phyloP scores from a whole-genome alignment of 805 yeast genomes.

The Nakazawaea wyomingensis region DNA sequence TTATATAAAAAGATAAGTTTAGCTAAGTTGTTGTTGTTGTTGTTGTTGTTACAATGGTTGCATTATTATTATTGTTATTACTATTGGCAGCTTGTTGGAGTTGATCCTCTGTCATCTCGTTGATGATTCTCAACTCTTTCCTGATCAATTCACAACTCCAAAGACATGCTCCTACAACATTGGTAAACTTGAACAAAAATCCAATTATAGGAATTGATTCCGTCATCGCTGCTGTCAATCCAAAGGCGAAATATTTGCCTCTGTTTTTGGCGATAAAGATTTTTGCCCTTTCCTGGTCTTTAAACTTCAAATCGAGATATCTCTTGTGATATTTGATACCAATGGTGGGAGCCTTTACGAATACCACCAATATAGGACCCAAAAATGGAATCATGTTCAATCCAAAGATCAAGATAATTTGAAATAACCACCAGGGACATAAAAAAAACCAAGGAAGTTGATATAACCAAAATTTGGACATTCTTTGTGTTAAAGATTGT shows the following conservation, averaged over 20 bases:
- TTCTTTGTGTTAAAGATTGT: constrained; percentile 19
- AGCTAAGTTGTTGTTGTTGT: too few species aligned
- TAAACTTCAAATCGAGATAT: constrained; percentile 48
- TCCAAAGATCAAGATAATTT: constrained; percentile 29
- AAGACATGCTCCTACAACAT: constrained; percentile 56
- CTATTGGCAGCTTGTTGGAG: too few species aligned
- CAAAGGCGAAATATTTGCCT: constrained; percentile 32
- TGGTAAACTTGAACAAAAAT: constrained; percentile 51
- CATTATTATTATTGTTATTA: too few species aligned
- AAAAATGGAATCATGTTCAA: constrained; percentile 49
- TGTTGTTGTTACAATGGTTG: too few species aligned
- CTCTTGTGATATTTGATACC: constrained; percentile 49
- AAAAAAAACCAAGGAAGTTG: constrained; percentile 17
- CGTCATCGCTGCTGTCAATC: constrained; percentile 42
- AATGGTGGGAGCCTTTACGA: constrained; percentile 48
- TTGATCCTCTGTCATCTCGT: neutral
- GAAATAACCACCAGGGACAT: constrained; percentile 36
- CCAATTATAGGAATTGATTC: constrained; percentile 53
- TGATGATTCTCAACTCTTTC: neutral
- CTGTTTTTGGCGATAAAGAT: constrained; percentile 4
- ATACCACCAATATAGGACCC: constrained; percentile 51
- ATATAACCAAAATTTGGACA: constrained; percentile 23
- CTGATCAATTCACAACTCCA: constrained; percentile 47
- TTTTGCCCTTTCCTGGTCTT: neutral
- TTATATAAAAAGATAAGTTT: too few species aligned